Percentiles rank a stretch among this genome's conserved stretches.
Conservation (phyloP, 148 eudicot species). For the Camellia granthamiana region DNA sequence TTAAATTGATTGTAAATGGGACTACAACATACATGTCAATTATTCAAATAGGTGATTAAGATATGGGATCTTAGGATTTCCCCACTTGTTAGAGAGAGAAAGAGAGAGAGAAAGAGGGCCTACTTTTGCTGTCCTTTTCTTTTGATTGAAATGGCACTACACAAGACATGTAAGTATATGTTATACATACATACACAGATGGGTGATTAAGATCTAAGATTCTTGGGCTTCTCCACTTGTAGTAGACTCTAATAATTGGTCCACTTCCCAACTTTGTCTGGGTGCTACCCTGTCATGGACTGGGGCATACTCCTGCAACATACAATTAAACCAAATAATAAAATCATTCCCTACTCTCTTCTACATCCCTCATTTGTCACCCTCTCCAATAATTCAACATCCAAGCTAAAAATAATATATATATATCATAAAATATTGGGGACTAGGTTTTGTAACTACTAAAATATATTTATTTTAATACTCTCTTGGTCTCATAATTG, state of each 20-base stretch:
- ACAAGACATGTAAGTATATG: not conserved
- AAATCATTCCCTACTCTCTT: constrained; percentile 4
- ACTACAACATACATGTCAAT: constrained; percentile 9
- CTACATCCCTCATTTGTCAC: constrained; percentile 8
- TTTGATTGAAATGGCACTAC: constrained; percentile 29
- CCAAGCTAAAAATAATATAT: not conserved
- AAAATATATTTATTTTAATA: too few relatives aligned
- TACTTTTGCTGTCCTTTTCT: constrained; percentile 22
- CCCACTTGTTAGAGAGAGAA: constrained; percentile 8
- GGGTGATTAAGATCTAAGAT: constrained; percentile 19
- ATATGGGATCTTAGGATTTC: constrained; percentile 16
- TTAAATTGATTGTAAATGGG: not conserved
- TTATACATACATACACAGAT: constrained; percentile 10
- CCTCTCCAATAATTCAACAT: constrained; percentile 26
- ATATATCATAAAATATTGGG: not conserved
- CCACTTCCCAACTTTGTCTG: constrained; percentile 61
- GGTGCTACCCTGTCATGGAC: constrained; percentile 59
- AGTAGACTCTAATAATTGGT: constrained; percentile 41
- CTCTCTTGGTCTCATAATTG: too few relatives aligned
- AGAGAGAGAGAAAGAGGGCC: not conserved
- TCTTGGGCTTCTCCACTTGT: constrained; percentile 25
- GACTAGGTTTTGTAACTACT: too few relatives aligned
- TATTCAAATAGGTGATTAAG: constrained; percentile 21
- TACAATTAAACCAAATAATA: constrained; percentile 15
- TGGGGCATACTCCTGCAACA: constrained; percentile 67